These are phyloP conservation scores for Neurospora discreta DNA, from an alignment of 495 filamentous ascomycete genomes.

Conservation along the genomic window DNA sequence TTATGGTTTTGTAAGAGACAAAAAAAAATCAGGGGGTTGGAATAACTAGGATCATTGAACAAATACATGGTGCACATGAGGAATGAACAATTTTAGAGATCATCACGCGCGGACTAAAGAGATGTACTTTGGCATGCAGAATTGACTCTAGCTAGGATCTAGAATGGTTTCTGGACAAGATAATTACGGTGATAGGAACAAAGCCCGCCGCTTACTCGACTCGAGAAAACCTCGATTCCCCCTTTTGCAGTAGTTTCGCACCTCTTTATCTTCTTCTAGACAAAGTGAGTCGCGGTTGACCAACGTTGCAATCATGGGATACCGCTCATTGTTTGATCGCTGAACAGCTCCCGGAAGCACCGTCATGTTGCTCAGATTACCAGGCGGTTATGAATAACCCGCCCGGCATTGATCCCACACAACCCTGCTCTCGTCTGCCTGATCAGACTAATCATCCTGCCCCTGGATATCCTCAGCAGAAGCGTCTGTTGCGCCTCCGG, in stretches of 20 bases:
- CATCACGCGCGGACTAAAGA: neutral
- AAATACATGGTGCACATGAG: neutral
- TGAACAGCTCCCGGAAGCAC: neutral
- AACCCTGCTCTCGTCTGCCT: neutral
- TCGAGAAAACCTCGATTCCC: neutral
- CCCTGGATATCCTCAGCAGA: neutral
- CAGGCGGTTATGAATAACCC: neutral
- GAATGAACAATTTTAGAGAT: neutral
- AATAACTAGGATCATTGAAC: neutral
- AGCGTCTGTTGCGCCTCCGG: neutral
- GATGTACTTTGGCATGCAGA: neutral
- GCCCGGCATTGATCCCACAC: neutral
- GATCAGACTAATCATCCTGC: neutral
- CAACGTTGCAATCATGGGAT: neutral
- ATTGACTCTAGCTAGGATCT: neutral
- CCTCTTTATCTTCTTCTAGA: neutral
- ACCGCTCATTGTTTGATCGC: neutral
- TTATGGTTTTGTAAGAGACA: neutral
- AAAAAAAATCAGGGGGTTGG: neutral
- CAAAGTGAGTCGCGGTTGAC: neutral
- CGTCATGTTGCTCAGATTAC: neutral
- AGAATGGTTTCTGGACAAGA: neutral
- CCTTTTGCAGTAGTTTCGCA: neutral
- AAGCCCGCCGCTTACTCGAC: neutral
- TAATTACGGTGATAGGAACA: neutral